A percentile compares a stretch with the other conserved stretches of the same genome.
These are phyloP conservation scores for Glycyrrhiza uralensis DNA, from an alignment of 306 rosid genomes.

Conservation along the genomic window DNA sequence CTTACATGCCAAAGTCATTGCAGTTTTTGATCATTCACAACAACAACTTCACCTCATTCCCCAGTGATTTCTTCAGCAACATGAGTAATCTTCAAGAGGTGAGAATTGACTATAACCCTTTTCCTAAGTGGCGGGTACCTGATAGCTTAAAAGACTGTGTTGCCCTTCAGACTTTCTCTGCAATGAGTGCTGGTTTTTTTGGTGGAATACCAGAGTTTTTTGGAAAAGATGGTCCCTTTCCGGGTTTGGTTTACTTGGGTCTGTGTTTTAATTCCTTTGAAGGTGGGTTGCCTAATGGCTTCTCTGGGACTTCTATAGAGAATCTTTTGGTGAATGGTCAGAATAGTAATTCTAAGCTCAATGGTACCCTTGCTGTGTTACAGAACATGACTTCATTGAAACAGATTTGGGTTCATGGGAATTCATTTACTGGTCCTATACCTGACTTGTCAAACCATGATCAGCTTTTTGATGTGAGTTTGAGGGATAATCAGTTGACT, in stretches of 20 bases:
- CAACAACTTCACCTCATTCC: slow-evolving; percentile 57
- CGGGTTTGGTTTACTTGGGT: slow-evolving; percentile 34
- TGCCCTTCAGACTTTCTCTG: slow-evolving; percentile 34
- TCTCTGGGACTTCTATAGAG: slow-evolving; percentile 48
- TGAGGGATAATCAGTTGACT: slow-evolving; percentile 67
- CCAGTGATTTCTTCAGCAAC: slow-evolving; percentile 50
- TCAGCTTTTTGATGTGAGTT: slow-evolving; percentile 31
- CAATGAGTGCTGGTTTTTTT: slow-evolving; percentile 26
- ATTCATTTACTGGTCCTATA: slow-evolving; percentile 72
- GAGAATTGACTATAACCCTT: slow-evolving; percentile 42
- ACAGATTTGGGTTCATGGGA: slow-evolving; percentile 58
- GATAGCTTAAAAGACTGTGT: slow-evolving; percentile 32
- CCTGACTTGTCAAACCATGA: slow-evolving; percentile 55
- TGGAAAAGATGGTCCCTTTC: slow-evolving; percentile 25
- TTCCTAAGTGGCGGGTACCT: slow-evolving; percentile 56
- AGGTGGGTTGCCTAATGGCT: slow-evolving; percentile 57
- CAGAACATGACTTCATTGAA: slow-evolving; percentile 51
- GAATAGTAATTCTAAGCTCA: slow-evolving; percentile 36
- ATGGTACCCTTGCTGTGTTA: slow-evolving; percentile 67
- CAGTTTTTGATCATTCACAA: slow-evolving; percentile 25
- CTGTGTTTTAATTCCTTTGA: slow-evolving; percentile 50
- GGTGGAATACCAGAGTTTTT: slow-evolving; percentile 60
- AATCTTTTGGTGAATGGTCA: slow-evolving; percentile 60
- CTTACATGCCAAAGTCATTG: slow-evolving; percentile 40
- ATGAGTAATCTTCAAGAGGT: slow-evolving; percentile 29